These are phyloP conservation scores for Cystobasidium tubakii DNA, from an alignment of 768 basidiomycete species.

Conservation along the genomic window DNA sequence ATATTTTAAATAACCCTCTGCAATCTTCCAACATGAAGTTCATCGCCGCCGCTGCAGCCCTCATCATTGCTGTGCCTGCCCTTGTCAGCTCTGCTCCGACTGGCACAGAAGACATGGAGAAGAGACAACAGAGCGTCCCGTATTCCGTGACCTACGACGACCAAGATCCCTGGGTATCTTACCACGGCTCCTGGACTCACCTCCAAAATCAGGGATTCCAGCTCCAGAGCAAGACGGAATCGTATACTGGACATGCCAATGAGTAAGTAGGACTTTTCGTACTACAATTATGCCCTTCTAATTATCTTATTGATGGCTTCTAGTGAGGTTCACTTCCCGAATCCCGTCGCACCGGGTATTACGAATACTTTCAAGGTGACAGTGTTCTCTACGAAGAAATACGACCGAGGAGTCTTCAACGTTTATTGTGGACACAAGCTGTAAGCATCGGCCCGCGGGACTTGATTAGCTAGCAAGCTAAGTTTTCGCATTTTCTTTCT, in stretches of 20 bases:
- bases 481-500: not conserved
- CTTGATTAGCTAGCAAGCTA: not conserved
- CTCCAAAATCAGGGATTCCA: slow-evolving; percentile 10
- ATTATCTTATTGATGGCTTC: not conserved
- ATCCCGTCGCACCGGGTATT: not conserved
- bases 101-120: not conserved
- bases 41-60: not conserved
- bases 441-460: too few species aligned
- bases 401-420: slow-evolving; percentile 23
- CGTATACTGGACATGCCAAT: slow-evolving; percentile 17
- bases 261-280: slow-evolving; percentile 12
- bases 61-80: not conserved
- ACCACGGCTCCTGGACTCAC: slow-evolving; percentile 18
- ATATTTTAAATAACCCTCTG: not conserved
- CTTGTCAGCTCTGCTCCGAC: not conserved
- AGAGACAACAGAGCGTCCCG: not conserved
- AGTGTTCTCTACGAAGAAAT: slow-evolving; percentile 24
- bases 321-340: slow-evolving; percentile 19
- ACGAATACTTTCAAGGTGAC: not conserved
- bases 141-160: not conserved
- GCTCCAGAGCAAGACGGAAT: slow-evolving; percentile 14
- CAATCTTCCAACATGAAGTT: slow-evolving; percentile 1
- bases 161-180: not conserved
- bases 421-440: slow-evolving; percentile 24
- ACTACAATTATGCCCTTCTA: not conserved